Conservation (phyloP, 805 yeast species). For the Pichia cephalocereana region DNA sequence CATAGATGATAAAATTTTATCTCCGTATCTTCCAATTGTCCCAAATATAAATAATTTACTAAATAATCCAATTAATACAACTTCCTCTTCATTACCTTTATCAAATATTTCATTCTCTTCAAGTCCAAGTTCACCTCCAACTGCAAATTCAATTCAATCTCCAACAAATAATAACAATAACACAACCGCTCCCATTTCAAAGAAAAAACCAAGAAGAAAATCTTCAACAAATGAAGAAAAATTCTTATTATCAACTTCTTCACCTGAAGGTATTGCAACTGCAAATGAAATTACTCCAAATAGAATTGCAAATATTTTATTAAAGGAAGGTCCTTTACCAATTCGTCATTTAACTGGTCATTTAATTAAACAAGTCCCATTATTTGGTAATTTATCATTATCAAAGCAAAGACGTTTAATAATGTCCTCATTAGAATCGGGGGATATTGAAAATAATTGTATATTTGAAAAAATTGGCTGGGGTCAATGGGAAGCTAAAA, state of each 20-base stretch:
- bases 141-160: not conserved
- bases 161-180: not conserved
- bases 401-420: conserved; percentile 87
- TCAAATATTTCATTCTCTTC: not conserved
- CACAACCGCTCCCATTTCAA: not conserved
- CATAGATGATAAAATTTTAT: not conserved
- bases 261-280: conserved; percentile 82
- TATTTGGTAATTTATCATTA: conserved; percentile 69
- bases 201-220: conserved; percentile 4
- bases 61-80: not conserved
- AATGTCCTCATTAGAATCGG: conserved; percentile 78
- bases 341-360: conserved; percentile 83
- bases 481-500: conserved; percentile 93
- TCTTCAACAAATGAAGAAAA: conserved; percentile 17
- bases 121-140: not conserved
- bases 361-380: conserved; percentile 61
- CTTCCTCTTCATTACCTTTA: not conserved
- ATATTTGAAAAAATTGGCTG: conserved; percentile 91
- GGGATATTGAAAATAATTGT: conserved; percentile 49
- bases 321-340: conserved; percentile 78
- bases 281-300: conserved; percentile 79
- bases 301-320: conserved; percentile 58
- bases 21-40: not conserved
- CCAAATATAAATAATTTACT: not conserved
- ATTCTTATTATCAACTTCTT: conserved; percentile 53